Evolutionary conservation across 176 grass and related monocot species (phyloP).

Genomic region (Carex littledalei): DNA sequence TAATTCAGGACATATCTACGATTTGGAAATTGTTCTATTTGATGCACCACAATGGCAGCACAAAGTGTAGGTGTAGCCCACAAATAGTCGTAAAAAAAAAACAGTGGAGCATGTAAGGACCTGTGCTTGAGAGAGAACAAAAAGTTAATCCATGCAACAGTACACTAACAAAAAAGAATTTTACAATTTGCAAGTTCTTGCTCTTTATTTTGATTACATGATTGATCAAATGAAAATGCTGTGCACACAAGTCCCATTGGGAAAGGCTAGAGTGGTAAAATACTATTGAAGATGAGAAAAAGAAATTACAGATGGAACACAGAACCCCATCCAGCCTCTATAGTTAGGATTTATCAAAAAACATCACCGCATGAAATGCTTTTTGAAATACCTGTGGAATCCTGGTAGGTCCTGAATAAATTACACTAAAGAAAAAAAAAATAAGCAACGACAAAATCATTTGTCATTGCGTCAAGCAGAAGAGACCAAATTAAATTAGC

Average conservation of each 20-base stretch:
- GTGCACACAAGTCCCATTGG: neutral
- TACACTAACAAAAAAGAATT: conserved; percentile 2
- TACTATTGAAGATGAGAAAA: neutral
- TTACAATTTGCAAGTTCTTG: conserved; percentile 13
- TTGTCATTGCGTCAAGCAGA: neutral
- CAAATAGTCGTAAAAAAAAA: neutral
- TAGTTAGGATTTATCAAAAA: conserved; percentile 13
- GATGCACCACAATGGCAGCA: neutral
- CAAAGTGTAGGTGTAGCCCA: neutral
- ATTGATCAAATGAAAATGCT: conserved; percentile 13
- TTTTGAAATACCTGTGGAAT: conserved; percentile 4
- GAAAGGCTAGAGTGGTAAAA: neutral
- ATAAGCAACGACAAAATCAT: conserved; percentile 14
- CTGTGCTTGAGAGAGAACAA: neutral
- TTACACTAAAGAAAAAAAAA: conserved; percentile 6
- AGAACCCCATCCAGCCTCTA: conserved; percentile 16
- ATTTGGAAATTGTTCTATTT: neutral
- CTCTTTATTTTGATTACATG: conserved; percentile 20
- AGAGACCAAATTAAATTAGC: conserved; percentile 31
- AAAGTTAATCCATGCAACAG: neutral
- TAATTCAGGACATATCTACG: neutral
- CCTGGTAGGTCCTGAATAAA: neutral
- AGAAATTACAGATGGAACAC: neutral
- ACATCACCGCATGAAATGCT: conserved; percentile 1
- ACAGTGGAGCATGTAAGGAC: neutral